Percentiles rank a stretch among this genome's conserved stretches.
These are phyloP conservation scores for Remersonia thermophila DNA, from an alignment of 2,329 filamentous ascomycete species.

Conservation along the genomic window DNA sequence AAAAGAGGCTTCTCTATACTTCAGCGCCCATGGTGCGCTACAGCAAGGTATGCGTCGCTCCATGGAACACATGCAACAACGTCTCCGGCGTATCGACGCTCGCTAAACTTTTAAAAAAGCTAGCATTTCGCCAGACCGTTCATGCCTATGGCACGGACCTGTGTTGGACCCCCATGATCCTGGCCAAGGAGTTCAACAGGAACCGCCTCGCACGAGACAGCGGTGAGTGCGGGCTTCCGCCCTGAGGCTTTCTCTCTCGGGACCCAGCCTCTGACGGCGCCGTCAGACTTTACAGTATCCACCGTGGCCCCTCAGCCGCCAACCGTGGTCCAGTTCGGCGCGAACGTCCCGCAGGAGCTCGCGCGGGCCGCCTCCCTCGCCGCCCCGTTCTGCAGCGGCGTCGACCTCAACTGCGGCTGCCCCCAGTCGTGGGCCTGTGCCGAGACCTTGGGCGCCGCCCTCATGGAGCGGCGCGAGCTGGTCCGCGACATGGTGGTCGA, in stretches of 20 bases:
- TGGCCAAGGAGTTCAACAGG: constrained; percentile 57
- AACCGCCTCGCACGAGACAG: constrained; percentile 47
- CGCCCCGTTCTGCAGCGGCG: constrained; percentile 48
- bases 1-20: constrained; percentile 43
- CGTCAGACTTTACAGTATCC: constrained; percentile 47
- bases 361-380: constrained; percentile 50
- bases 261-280: not conserved
- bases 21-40: constrained; percentile 59
- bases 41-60: constrained; percentile 43
- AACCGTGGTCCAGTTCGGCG: constrained; percentile 56
- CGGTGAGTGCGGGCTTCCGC: constrained; percentile 27
- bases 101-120: no score
- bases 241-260: not conserved
- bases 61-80: no score
- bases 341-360: constrained; percentile 48
- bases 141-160: constrained; percentile 53
- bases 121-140: constrained; percentile 57
- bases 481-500: constrained; percentile 54
- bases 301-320: constrained; percentile 39
- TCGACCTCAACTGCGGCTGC: constrained; percentile 63
- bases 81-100: no score
- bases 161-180: constrained; percentile 61
- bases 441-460: constrained; percentile 53
- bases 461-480: constrained; percentile 52
- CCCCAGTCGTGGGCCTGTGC: constrained; percentile 62